Base-by-base conservation (phyloP, 495 filamentous ascomycete species). In the Penicillium riverlandense region DNA sequence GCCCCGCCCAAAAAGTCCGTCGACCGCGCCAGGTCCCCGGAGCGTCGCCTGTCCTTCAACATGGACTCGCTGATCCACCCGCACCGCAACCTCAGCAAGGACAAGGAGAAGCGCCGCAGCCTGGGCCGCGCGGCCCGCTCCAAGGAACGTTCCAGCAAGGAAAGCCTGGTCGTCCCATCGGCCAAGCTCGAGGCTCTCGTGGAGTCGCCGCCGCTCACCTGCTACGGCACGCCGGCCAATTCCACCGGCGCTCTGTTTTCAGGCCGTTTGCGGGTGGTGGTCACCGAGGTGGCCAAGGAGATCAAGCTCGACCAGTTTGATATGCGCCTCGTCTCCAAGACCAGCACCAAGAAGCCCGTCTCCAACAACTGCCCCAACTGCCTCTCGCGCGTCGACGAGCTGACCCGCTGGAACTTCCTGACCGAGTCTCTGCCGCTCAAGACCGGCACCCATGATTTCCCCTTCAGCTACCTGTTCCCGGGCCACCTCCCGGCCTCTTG, bases 201-300 rank as follows among this genome's bases (percentile, higher is more conserved):
- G 44, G 92, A 99, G 68, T 95, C 88, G 2, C 88, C 92, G 0
- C 92, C 92, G 1, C 69, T 91, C 8, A 78, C 96, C 11, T 83
- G 94, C 67, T 89, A 90, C 54, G 89, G 87, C 13, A 68, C 74
- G 7, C 72, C 88, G 1, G 72, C 81, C 38, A 76, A 75, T 50
- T 96, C 89, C 16, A 86, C 83, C 7, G 92, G 92, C 41, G 89
- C 92, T 7, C 67, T 99, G 32, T 78, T 97, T 34, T 95, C 88
- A 2, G 90, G 89, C 33, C 87, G 88, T 44, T 67, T 97, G 47
- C 77, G 82, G 45, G 60, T 96, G n/a, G 62, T 74, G 27, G 72
- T 95, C 56, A 69, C 75, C 35, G 81, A 88, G 33, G 66, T 79
- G 2, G 50, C 43, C 1, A 58, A 53, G 7, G 61, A 66, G 6